Evolutionary conservation across 2,329 filamentous ascomycete genomes (phyloP).

Genomic region (Cladosporium velox): DNA sequence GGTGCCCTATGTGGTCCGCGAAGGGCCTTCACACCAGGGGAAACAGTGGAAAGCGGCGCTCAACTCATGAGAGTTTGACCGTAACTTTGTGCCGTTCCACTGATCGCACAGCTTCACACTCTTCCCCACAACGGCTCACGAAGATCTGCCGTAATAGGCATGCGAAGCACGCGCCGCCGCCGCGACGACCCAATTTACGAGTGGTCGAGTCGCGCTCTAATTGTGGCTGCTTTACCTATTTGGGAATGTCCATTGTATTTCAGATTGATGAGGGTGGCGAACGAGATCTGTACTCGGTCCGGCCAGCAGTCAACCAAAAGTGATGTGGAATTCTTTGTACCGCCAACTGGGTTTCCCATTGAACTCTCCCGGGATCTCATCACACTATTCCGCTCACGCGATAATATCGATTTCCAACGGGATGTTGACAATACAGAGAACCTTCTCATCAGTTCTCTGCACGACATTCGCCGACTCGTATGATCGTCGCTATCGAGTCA

Average conservation of each 20-base stretch:
- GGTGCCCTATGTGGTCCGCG: slow-evolving; percentile 16
- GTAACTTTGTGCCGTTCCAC: background rate
- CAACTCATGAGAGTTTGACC: slow-evolving; percentile 9
- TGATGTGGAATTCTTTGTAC: background rate
- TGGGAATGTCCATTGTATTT: slow-evolving; percentile 4
- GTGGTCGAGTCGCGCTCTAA: background rate
- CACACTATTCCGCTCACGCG: background rate
- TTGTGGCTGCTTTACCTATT: background rate
- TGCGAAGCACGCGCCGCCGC: slow-evolving; percentile 1
- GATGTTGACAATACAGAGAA: background rate
- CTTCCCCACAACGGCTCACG: slow-evolving; percentile 1
- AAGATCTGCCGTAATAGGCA: slow-evolving; percentile 15
- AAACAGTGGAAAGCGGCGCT: background rate
- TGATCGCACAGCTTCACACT: background rate
- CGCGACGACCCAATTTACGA: background rate
- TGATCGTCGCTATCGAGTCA: slow-evolving; percentile 11
- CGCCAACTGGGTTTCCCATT: background rate
- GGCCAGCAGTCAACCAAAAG: slow-evolving; percentile 11
- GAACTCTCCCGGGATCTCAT: background rate
- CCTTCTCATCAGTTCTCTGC: background rate
- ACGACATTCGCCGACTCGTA: background rate
- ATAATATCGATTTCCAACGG: background rate
- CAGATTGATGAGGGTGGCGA: slow-evolving; percentile 9
- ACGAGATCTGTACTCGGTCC: background rate
- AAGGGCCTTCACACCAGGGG: background rate